phyloP scores from a whole-genome alignment of 371 early-diverging fungal genomes.

The Mortierella sp. region DNA sequence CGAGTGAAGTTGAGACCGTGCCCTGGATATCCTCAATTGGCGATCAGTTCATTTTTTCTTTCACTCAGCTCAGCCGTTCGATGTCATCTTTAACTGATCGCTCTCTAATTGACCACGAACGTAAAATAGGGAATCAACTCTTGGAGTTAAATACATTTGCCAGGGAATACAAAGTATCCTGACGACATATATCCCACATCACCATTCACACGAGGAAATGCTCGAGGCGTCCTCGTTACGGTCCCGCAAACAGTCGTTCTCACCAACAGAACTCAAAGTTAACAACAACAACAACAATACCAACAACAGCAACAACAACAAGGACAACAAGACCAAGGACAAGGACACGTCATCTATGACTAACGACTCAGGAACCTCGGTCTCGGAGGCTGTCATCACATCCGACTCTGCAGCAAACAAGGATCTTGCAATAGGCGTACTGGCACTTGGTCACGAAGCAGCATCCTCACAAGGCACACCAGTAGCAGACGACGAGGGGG shows the following conservation, averaged over 20 bases:
- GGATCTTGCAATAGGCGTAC: background rate
- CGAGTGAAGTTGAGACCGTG: background rate
- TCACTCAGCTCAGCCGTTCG: background rate
- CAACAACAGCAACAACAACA: background rate
- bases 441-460: background rate
- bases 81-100: background rate
- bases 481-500: background rate
- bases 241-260: conserved; percentile 26
- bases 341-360: conserved; percentile 9
- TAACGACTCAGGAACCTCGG: conserved; percentile 25
- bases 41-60: background rate
- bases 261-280: conserved; percentile 21
- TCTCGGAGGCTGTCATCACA: conserved; percentile 12
- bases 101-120: background rate
- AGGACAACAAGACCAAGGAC: background rate
- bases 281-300: background rate
- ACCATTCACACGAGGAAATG: conserved; percentile 7
- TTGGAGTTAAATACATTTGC: too few relatives aligned
- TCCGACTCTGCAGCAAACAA: conserved; percentile 1
- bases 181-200: too few relatives aligned
- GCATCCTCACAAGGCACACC: conserved; percentile 1
- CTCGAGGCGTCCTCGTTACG: conserved; percentile 35
- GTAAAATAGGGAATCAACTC: background rate
- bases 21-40: background rate
- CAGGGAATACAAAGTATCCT: too few relatives aligned